A percentile compares a stretch with the other conserved stretches of the same genome.
Conservation (phyloP, 495 filamentous ascomycete genomes). For the Pyrenopolyporus hunteri region DNA sequence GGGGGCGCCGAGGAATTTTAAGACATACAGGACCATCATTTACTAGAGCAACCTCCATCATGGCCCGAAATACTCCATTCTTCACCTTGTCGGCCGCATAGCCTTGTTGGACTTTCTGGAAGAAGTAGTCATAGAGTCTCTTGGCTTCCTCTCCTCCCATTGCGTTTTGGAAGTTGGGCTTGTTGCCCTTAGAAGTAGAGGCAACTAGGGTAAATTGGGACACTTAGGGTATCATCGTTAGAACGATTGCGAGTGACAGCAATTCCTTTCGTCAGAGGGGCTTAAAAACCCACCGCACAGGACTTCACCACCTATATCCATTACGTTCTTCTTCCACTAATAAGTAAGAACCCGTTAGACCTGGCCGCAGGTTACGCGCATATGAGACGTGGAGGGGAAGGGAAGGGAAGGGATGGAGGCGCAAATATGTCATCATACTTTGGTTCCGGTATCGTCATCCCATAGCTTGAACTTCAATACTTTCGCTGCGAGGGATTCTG, state of each 20-base stretch:
- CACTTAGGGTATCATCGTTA: constrained; percentile 59
- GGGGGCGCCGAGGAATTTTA: constrained; percentile 29
- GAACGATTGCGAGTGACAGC: too few relatives aligned
- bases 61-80: constrained; percentile 94
- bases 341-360: constrained; percentile 24
- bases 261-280: background rate
- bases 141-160: constrained; percentile 77
- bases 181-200: constrained; percentile 89
- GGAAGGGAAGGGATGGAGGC: background rate
- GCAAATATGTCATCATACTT: constrained; percentile 51
- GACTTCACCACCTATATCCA: constrained; percentile 86
- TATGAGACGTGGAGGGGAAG: constrained; percentile 11
- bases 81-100: constrained; percentile 82
- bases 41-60: constrained; percentile 95
- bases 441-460: constrained; percentile 74
- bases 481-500: constrained; percentile 80
- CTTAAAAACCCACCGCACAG: constrained; percentile 76
- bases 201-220: constrained; percentile 97
- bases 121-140: constrained; percentile 81
- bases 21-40: constrained; percentile 91
- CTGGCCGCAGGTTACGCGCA: constrained; percentile 1
- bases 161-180: constrained; percentile 94
- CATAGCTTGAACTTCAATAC: constrained; percentile 89
- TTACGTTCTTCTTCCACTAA: constrained; percentile 87
- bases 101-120: constrained; percentile 71